Evolutionary conservation across 805 yeast species (phyloP).

Genomic region (Hanseniaspora hatyaiensis): DNA sequence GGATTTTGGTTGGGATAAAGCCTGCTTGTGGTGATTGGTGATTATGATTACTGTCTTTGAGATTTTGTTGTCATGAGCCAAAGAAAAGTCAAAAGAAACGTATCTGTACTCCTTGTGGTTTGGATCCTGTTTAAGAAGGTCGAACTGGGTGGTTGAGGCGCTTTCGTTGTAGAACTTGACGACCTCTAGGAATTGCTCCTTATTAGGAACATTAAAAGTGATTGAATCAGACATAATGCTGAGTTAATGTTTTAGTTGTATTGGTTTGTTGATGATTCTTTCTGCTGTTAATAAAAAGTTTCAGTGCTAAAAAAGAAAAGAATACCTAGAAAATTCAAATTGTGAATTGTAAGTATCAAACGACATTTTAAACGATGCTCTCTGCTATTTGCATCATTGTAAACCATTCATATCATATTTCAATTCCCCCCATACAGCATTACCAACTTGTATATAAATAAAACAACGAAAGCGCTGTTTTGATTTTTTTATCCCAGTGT

Average conservation of each 20-base stretch:
- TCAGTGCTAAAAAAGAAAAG: neutral
- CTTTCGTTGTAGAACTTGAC: constrained; percentile 1
- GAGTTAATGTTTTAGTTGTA: too few relatives aligned
- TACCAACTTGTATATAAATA: too few relatives aligned
- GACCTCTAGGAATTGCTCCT: constrained; percentile 4
- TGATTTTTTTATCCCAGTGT: too few relatives aligned
- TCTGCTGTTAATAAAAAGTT: neutral
- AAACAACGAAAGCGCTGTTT: too few relatives aligned
- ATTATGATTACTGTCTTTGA: constrained; percentile 2
- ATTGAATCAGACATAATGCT: constrained; percentile 14
- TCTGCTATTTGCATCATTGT: too few relatives aligned
- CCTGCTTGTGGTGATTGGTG: constrained; percentile 8
- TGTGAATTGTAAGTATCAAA: too few relatives aligned
- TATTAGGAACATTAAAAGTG: constrained; percentile 7
- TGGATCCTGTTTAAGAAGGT: constrained; percentile 11
- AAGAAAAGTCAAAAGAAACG: constrained; percentile 12
- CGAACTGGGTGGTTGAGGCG: neutral
- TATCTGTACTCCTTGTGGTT: constrained; percentile 14
- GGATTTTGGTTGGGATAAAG: neutral
- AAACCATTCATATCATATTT: too few relatives aligned
- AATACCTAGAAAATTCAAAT: neutral
- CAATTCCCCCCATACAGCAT: too few relatives aligned
- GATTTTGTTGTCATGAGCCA: neutral
- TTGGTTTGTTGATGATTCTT: neutral
- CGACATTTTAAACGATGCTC: too few relatives aligned